These are phyloP conservation scores for Chalciporus sphaerocephalus DNA, from an alignment of 768 basidiomycete species.

Conservation along the genomic window DNA sequence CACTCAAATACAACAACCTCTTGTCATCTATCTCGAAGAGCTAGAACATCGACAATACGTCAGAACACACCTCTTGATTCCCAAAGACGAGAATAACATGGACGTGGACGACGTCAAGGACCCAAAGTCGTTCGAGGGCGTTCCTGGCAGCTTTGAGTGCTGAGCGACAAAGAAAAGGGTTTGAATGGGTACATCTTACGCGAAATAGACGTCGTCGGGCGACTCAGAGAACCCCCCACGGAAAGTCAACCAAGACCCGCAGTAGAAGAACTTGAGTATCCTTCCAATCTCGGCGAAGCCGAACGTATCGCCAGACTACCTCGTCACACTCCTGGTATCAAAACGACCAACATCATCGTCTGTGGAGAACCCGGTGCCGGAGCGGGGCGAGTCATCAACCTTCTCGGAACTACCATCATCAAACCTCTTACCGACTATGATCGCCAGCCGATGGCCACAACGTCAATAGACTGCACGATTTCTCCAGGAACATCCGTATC, in stretches of 20 bases:
- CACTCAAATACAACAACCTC: conserved; percentile 14
- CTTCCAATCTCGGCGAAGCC: conserved; percentile 11
- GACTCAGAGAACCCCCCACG: not conserved
- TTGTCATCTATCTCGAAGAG: conserved; percentile 21
- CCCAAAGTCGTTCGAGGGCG: no score
- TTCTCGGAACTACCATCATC: no score
- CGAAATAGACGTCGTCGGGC: conserved; percentile 9
- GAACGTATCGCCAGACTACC: conserved; percentile 18
- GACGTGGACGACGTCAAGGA: no score
- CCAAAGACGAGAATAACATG: not conserved
- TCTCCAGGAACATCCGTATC: no score
- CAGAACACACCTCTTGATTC: conserved; percentile 12
- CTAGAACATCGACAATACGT: conserved; percentile 11
- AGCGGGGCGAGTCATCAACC: no score
- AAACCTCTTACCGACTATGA: no score
- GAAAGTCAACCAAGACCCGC: not conserved
- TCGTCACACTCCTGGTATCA: not conserved
- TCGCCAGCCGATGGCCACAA: no score
- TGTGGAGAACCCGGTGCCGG: no score
- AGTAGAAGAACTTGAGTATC: no score
- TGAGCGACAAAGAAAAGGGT: conserved; percentile 9
- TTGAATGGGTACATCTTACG: conserved; percentile 13
- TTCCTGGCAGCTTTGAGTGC: conserved; percentile 21
- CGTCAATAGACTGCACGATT: no score
- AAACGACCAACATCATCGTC: no score